phyloP scores from a whole-genome alignment of 371 early-diverging fungal species.

The Mortierella sp. region DNA sequence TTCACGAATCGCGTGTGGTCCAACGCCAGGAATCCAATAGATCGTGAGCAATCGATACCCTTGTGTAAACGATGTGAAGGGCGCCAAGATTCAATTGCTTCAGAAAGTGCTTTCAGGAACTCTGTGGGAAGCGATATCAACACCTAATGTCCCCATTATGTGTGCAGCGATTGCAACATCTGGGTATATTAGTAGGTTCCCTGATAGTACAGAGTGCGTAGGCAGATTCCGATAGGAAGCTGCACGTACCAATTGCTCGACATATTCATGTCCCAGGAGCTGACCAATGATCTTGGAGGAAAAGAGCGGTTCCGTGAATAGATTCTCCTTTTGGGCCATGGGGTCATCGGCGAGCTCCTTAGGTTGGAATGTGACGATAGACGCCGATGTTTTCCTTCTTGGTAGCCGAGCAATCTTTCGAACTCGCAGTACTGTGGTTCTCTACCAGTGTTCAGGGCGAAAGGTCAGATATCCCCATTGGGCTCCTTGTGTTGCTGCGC shows the following conservation, averaged over 20 bases:
- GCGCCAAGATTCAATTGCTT: conserved; percentile 20
- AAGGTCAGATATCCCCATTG: no score
- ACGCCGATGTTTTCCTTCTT: no score
- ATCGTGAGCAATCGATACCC: conserved; percentile 30
- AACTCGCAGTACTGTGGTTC: conserved; percentile 33
- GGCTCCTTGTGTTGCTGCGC: no score
- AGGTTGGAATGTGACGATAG: neutral
- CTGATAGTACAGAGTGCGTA: no score
- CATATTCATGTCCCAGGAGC: conserved; percentile 33
- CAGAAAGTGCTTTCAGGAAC: conserved; percentile 24
- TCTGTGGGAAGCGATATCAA: conserved; percentile 20
- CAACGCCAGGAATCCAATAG: conserved; percentile 30
- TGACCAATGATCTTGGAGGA: conserved; percentile 26
- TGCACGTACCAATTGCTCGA: conserved; percentile 29
- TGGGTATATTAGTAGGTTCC: neutral
- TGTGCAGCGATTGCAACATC: no score
- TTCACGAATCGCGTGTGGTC: conserved; percentile 43
- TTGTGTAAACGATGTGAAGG: conserved; percentile 38
- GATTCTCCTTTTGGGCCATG: conserved; percentile 6
- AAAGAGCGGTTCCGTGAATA: conserved; percentile 26
- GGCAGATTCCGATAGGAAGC: no score
- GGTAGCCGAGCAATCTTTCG: conserved; percentile 37
- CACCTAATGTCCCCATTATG: conserved; percentile 14
- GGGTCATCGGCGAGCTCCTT: neutral
- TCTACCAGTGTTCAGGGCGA: no score